Evolutionary conservation across 306 rosid species (phyloP), one percentile per base, ranked within the genome.

Genomic region (Trifolium fragiferum): DNA sequence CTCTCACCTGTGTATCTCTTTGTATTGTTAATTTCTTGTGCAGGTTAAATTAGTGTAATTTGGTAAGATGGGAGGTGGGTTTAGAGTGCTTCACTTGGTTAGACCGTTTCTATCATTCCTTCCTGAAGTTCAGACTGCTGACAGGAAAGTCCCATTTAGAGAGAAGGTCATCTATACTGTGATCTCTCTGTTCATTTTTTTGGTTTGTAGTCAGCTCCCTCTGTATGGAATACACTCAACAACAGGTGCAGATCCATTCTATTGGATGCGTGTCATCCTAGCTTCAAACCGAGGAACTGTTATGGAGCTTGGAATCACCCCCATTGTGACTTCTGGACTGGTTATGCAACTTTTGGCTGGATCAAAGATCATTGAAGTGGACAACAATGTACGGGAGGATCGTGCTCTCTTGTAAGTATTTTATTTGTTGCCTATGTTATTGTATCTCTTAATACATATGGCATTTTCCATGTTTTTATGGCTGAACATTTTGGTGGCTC

Each of bases 241-340:
- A 11, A 93, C 96, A 0, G 97, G 97, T 18, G 97, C 98, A 0
- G 98, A 93, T 89, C 97, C 98, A 25, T 93, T 93, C 84, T 93
- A 93, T 64, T 93, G 98, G 98, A 93, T 93, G 98, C 93, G 97
- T 78, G 95, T 90, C 43, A 93, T 93, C 50, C 98, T 93, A 16
- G 98, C 98, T 70, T 93, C 97, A 1, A 93, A 87, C 65, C 93
- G 97, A 23, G 98, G 98, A 59, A 93, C 98, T 20, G 97, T 93
- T 23, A 93, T 93, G 98, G 98, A 93, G 83, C 98, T 93, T 50
- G 97, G 95, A 67, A 90, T 93, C 81, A 93, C 98, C 68, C 98
- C 97, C 4, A 93, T 90, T 73, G 98, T 93, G 66, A 93, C 98
- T 33, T 93, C 97, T 49, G 97, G 97, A 47, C 74, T 93, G 74